Conservation (phyloP, 495 filamentous ascomycete genomes). For the Neurospora sublineolata region DNA sequence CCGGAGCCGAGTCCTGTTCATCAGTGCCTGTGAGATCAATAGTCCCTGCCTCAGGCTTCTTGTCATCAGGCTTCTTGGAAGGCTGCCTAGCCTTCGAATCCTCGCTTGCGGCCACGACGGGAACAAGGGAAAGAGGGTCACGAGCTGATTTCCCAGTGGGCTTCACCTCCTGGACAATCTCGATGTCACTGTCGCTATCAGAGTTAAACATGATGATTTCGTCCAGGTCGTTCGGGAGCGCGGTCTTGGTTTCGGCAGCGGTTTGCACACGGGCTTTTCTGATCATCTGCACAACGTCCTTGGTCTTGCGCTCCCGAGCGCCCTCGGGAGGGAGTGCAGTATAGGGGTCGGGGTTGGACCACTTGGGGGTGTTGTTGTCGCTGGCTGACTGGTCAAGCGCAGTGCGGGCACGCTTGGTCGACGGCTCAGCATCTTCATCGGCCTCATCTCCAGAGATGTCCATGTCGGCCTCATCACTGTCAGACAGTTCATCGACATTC, state of each 20-base stretch:
- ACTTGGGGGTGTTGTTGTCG: constrained; percentile 49
- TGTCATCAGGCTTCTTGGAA: background rate
- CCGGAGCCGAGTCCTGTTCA: background rate
- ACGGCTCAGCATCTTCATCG: constrained; percentile 39
- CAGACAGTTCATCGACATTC: constrained; percentile 50
- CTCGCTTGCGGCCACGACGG: background rate
- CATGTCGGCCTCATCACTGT: constrained; percentile 67
- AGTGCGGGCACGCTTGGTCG: constrained; percentile 34
- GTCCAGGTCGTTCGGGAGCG: constrained; percentile 43
- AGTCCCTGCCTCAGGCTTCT: background rate
- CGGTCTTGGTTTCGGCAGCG: constrained; percentile 35
- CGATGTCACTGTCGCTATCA: constrained; percentile 36
- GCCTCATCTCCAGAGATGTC: constrained; percentile 43
- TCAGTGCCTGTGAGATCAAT: constrained; percentile 15
- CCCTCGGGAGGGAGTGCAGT: constrained; percentile 66
- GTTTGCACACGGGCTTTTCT: constrained; percentile 62
- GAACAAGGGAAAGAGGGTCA: background rate
- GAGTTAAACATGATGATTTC: constrained; percentile 80
- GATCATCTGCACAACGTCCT: constrained; percentile 77
- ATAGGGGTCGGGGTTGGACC: constrained; percentile 93
- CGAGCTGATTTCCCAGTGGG: background rate
- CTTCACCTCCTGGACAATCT: constrained; percentile 1
- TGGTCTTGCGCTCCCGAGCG: constrained; percentile 49
- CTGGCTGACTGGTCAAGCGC: constrained; percentile 21
- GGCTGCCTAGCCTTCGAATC: background rate